Conservation (phyloP, 2,329 filamentous ascomycete species). For the Fusarium sterilihyphosum region DNA sequence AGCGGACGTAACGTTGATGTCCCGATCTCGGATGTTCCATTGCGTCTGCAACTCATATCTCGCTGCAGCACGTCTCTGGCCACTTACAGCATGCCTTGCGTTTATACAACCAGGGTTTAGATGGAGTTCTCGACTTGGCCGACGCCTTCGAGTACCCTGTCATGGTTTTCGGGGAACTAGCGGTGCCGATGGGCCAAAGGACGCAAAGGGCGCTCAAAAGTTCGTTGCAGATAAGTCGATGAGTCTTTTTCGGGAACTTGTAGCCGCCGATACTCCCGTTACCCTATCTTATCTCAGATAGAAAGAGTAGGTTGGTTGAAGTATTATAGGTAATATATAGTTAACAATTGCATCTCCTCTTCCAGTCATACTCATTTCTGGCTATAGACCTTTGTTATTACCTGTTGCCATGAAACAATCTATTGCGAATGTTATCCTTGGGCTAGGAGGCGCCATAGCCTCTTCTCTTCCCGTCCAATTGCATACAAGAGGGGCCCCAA, state of each 20-base stretch:
- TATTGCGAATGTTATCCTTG: not conserved
- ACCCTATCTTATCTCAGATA: not conserved
- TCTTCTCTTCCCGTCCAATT: not conserved
- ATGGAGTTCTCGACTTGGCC: not conserved
- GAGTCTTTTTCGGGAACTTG: not conserved
- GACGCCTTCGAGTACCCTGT: not conserved
- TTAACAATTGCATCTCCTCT: not conserved
- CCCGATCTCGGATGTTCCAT: not conserved
- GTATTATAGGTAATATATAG: not conserved
- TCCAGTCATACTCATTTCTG: not conserved
- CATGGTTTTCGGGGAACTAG: not conserved
- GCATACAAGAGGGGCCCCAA: not conserved
- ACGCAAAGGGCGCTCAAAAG: too few species aligned
- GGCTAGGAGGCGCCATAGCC: not conserved
- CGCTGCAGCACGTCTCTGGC: accelerated
- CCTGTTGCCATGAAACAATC: not conserved
- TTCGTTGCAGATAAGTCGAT: not conserved
- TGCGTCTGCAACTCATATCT: not conserved
- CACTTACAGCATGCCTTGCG: not conserved
- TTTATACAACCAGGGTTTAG: accelerated
- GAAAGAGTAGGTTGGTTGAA: not conserved
- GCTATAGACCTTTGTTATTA: not conserved
- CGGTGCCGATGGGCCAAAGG: not conserved
- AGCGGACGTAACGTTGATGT: not conserved
- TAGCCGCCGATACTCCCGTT: not conserved